A percentile compares a stretch with the other conserved stretches of the same genome.
Evolutionary conservation across 2,329 filamentous ascomycete species (phyloP).

Genomic region (Zalaria obscura): DNA sequence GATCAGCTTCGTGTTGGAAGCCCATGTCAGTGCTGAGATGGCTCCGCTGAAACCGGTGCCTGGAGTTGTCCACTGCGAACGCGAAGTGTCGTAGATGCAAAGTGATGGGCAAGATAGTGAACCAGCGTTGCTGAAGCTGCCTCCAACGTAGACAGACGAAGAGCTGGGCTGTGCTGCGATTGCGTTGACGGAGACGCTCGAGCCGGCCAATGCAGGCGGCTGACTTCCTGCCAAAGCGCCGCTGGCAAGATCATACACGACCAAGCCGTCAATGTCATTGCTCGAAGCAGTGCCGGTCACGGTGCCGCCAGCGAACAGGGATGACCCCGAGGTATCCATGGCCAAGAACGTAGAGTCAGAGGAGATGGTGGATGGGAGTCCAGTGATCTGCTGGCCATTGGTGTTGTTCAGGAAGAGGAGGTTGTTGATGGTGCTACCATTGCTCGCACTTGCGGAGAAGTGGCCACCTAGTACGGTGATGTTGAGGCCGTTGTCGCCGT

Average conservation of each 20-base stretch:
- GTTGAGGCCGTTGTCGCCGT: slow-evolving; percentile 55
- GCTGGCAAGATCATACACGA: slow-evolving; percentile 62
- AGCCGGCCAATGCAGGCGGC: slow-evolving; percentile 60
- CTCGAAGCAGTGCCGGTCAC: slow-evolving; percentile 57
- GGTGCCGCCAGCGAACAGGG: slow-evolving; percentile 70
- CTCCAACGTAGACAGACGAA: slow-evolving; percentile 70
- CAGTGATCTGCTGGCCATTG: slow-evolving; percentile 51
- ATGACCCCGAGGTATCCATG: slow-evolving; percentile 50
- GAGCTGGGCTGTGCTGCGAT: slow-evolving; percentile 60
- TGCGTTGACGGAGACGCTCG: slow-evolving; percentile 56
- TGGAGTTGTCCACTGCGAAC: slow-evolving; percentile 66
- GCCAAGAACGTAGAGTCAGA: slow-evolving; percentile 62
- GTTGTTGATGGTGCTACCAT: slow-evolving; percentile 64
- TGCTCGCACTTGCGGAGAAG: slow-evolving; percentile 56
- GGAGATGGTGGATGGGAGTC: slow-evolving; percentile 52
- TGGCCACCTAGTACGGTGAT: slow-evolving; percentile 80
- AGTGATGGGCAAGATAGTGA: slow-evolving; percentile 69
- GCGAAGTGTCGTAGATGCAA: slow-evolving; percentile 61
- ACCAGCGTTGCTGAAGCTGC: slow-evolving; percentile 71
- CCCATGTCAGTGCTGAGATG: slow-evolving; percentile 64
- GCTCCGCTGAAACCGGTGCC: slow-evolving; percentile 58
- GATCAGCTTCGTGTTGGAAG: slow-evolving; percentile 54
- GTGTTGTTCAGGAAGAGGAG: slow-evolving; percentile 68
- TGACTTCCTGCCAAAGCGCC: slow-evolving; percentile 51
- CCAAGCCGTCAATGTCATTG: slow-evolving; percentile 53